These are phyloP conservation scores for Periconia macrospinosa DNA, from an alignment of 2,329 filamentous ascomycete genomes.

Conservation along the genomic window DNA sequence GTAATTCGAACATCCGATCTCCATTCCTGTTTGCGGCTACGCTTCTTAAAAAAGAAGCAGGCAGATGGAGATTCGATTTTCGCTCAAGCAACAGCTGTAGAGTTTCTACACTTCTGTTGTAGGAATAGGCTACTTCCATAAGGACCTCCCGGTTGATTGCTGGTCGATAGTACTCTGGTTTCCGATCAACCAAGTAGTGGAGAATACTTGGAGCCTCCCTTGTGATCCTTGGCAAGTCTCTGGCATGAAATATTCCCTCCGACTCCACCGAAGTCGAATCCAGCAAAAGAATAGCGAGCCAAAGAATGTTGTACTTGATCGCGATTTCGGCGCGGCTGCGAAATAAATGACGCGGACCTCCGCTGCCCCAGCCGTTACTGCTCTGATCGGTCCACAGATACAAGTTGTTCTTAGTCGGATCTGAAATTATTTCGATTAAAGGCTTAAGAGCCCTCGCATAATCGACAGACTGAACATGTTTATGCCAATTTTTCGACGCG, in stretches of 20 bases:
- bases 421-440: not conserved
- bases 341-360: not conserved
- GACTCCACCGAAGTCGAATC: not conserved
- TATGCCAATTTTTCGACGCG: not conserved
- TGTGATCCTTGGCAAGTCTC: not conserved
- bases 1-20: not conserved
- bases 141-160: not conserved
- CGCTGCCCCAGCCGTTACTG: too few relatives aligned
- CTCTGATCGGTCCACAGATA: not conserved
- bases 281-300: not conserved
- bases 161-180: not conserved
- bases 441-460: not conserved
- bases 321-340: not conserved
- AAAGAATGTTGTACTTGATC: not conserved
- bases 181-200: not conserved
- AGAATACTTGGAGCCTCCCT: not conserved
- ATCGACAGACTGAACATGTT: not conserved
- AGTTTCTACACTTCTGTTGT: not conserved
- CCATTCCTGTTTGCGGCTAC: not conserved
- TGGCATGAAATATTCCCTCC: not conserved
- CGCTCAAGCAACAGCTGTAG: not conserved
- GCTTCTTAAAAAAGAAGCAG: not conserved
- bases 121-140: not conserved
- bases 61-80: not conserved
- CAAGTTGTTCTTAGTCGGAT: not conserved